Conservation (phyloP, 23 red algal species). For the Gracilariopsis chorda region DNA sequence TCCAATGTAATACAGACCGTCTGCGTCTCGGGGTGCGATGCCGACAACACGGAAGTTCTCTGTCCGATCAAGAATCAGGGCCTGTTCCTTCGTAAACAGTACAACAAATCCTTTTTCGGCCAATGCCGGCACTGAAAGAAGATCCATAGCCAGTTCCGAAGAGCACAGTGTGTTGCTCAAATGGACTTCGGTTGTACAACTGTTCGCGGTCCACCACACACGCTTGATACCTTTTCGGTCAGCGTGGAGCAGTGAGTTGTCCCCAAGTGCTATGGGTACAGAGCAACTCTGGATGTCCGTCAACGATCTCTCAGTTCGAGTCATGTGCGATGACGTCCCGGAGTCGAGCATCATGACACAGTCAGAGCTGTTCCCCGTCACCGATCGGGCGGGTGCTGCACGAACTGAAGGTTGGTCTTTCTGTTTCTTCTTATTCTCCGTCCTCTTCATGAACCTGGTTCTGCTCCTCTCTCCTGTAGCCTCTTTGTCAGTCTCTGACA, state of each 20-base stretch:
- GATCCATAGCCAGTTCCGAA: background rate
- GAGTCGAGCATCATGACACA: slow-evolving; percentile 5
- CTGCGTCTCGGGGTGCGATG: background rate
- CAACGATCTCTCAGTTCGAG: background rate
- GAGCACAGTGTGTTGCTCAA: background rate
- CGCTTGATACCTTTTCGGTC: background rate
- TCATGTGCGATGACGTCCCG: slow-evolving; percentile 22
- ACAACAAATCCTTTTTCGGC: background rate
- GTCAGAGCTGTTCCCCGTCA: background rate
- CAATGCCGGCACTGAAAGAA: slow-evolving; percentile 26
- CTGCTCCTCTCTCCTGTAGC: background rate
- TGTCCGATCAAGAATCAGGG: background rate
- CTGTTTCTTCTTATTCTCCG: background rate
- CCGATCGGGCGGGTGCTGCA: background rate
- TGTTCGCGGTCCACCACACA: background rate
- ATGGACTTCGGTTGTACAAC: background rate
- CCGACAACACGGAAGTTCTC: background rate
- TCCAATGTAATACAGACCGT: slow-evolving; percentile 18
- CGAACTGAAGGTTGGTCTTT: background rate
- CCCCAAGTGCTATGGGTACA: slow-evolving; percentile 2
- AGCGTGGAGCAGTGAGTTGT: background rate
- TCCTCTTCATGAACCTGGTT: background rate
- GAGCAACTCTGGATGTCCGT: background rate
- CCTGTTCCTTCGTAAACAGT: background rate
- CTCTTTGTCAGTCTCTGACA: background rate